Evolutionary conservation across 805 yeast genomes (phyloP).

Genomic region (Cephaloascus fragrans): DNA sequence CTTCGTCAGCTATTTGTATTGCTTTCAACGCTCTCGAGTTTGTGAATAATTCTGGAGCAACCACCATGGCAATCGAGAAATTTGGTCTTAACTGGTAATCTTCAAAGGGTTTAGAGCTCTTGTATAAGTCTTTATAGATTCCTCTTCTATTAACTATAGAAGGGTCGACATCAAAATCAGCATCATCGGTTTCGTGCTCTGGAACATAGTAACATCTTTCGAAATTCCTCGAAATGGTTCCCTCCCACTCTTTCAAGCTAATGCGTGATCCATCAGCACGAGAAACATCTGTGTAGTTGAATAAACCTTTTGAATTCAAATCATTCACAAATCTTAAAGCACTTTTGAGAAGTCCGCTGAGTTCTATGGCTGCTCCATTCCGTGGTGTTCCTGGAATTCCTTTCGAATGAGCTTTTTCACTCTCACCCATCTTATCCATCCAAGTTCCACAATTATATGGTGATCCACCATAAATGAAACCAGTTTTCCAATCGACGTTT

Average conservation of each 20-base stretch:
- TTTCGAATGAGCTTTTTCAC: slow-evolving; percentile 66
- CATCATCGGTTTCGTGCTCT: slow-evolving; percentile 48
- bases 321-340: slow-evolving; percentile 69
- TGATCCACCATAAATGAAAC: slow-evolving; percentile 84
- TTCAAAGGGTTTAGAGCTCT: slow-evolving; percentile 79
- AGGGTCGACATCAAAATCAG: slow-evolving; percentile 49
- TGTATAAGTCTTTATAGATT: slow-evolving; percentile 80
- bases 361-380: slow-evolving; percentile 94
- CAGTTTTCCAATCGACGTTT: slow-evolving; percentile 80
- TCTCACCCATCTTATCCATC: slow-evolving; percentile 99
- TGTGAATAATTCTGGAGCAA: slow-evolving; percentile 85
- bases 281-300: slow-evolving; percentile 46
- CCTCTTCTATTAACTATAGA: slow-evolving; percentile 79
- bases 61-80: slow-evolving; percentile 87
- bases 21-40: slow-evolving; percentile 53
- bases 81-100: slow-evolving; percentile 92
- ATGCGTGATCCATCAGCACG: slow-evolving; percentile 50
- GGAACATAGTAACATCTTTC: slow-evolving; percentile 80
- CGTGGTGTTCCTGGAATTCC: slow-evolving; percentile 98
- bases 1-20: slow-evolving; percentile 58
- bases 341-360: slow-evolving; percentile 82
- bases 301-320: slow-evolving; percentile 42
- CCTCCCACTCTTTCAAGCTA: slow-evolving; percentile 63
- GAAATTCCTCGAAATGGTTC: slow-evolving; percentile 57
- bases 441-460: slow-evolving; percentile 95